Evolutionary conservation across 441 rosid species (phyloP).

Genomic region (Jatropha multifida): DNA sequence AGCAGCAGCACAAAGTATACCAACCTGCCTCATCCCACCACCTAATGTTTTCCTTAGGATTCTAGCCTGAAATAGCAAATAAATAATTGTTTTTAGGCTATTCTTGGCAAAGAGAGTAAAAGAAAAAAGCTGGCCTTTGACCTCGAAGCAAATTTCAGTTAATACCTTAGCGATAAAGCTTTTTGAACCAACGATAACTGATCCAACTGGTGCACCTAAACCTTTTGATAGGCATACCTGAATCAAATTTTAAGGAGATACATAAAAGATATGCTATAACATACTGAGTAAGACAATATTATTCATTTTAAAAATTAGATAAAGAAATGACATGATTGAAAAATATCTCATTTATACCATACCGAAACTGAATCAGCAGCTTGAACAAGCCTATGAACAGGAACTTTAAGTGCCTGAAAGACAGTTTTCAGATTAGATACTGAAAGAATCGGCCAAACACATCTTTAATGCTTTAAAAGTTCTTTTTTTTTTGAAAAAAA

Average conservation of each 20-base stretch:
- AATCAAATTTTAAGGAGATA: conserved; percentile 20
- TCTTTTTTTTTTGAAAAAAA: not conserved
- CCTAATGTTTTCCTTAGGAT: conserved; percentile 86
- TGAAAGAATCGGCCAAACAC: not conserved
- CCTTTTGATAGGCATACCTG: conserved; percentile 93
- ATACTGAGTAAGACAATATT: not conserved
- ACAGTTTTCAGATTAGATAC: conserved; percentile 16
- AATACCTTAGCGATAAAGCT: conserved; percentile 73
- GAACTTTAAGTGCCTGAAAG: conserved; percentile 79
- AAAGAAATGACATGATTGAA: not conserved
- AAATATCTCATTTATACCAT: conserved; percentile 18
- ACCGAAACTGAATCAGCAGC: conserved; percentile 92
- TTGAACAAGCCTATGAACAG: conserved; percentile 72
- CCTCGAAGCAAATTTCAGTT: not conserved
- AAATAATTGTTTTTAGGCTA: not conserved
- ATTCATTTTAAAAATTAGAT: not conserved
- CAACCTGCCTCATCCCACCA: conserved; percentile 94
- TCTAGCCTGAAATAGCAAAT: conserved; percentile 51
- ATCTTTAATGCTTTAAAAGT: not conserved
- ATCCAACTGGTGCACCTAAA: conserved; percentile 91
- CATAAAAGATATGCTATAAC: not conserved
- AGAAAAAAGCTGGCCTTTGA: not conserved
- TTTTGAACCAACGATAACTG: conserved; percentile 82
- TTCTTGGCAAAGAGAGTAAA: not conserved
- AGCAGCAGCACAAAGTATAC: conserved; percentile 81